These are phyloP conservation scores for Euclidium syriacum DNA, from an alignment of 345 rosid species.

Conservation along the genomic window DNA sequence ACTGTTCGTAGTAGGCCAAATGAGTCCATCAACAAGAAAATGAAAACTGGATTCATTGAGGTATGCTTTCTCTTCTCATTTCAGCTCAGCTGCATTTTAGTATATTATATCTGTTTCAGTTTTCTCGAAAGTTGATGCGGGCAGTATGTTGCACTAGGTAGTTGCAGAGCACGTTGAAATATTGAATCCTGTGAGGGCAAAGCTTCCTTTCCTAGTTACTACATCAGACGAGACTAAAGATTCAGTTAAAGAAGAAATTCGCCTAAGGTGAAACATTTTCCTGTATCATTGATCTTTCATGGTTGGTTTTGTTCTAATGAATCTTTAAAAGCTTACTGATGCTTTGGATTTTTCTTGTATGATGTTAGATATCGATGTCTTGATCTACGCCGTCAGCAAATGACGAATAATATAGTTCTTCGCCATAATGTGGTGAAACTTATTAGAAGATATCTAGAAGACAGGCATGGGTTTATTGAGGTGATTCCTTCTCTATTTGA, in stretches of 20 bases:
- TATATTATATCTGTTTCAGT: neutral
- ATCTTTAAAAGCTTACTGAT: slow-evolving; percentile 4
- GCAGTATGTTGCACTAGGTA: slow-evolving; percentile 42
- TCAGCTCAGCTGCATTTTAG: neutral
- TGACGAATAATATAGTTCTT: slow-evolving; percentile 66
- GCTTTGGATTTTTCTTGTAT: neutral
- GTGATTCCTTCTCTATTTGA: slow-evolving; percentile 32
- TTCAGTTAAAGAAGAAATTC: slow-evolving; percentile 74
- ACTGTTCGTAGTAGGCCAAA: slow-evolving; percentile 63
- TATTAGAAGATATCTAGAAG: slow-evolving; percentile 81
- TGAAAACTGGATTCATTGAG: slow-evolving; percentile 83
- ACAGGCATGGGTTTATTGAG: slow-evolving; percentile 84
- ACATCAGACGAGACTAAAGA: slow-evolving; percentile 75
- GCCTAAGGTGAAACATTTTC: slow-evolving; percentile 57
- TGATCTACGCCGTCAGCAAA: slow-evolving; percentile 89
- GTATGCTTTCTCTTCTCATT: slow-evolving; percentile 31
- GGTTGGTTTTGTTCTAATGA: neutral
- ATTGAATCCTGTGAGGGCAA: slow-evolving; percentile 71
- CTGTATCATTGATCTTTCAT: neutral
- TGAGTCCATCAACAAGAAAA: slow-evolving; percentile 75
- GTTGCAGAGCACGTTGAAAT: slow-evolving; percentile 81
- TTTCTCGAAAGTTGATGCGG: neutral
- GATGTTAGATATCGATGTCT: slow-evolving; percentile 73
- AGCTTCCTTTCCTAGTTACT: slow-evolving; percentile 86
- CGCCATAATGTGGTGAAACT: slow-evolving; percentile 89